Percentiles rank a stretch among this genome's conserved stretches.
These are phyloP conservation scores for Malus hybrid DNA, from an alignment of 331 rosid species.

Conservation along the genomic window DNA sequence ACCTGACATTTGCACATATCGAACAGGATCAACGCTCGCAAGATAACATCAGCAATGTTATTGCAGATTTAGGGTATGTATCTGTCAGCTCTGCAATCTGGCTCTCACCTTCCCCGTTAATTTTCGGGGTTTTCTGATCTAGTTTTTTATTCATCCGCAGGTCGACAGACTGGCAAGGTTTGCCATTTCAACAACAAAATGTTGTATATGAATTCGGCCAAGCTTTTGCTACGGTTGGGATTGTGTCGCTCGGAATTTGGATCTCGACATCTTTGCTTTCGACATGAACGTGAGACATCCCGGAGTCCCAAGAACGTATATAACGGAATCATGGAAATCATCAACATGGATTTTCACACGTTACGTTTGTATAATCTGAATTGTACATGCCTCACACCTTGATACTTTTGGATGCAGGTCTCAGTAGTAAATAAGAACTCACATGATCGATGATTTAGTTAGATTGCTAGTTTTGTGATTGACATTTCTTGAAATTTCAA, in stretches of 20 bases:
- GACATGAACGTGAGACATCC: slow-evolving; percentile 21
- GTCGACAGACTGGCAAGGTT: slow-evolving; percentile 67
- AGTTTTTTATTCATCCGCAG: slow-evolving; percentile 31
- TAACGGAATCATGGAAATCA: slow-evolving; percentile 10
- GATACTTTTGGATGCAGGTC: slow-evolving; percentile 30
- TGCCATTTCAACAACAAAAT: slow-evolving; percentile 49
- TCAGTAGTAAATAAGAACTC: not conserved
- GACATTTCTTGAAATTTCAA: not conserved
- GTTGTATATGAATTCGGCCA: slow-evolving; percentile 55
- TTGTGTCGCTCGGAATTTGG: slow-evolving; percentile 73
- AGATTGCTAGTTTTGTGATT: not conserved
- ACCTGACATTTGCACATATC: slow-evolving; percentile 7
- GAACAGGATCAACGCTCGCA: slow-evolving; percentile 71
- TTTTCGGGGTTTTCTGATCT: not conserved
- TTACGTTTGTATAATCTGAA: slow-evolving; percentile 27
- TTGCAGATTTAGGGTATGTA: slow-evolving; percentile 88
- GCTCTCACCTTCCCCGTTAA: not conserved
- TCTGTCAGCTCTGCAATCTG: not conserved
- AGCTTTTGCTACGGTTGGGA: slow-evolving; percentile 65
- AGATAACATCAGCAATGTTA: slow-evolving; percentile 84
- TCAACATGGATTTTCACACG: slow-evolving; percentile 17
- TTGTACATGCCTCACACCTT: slow-evolving; percentile 42
- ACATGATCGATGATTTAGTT: not conserved
- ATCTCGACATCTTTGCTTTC: slow-evolving; percentile 42
- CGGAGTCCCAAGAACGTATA: slow-evolving; percentile 29